These are phyloP conservation scores for Lepiota brunneoincarnata DNA, from an alignment of 768 basidiomycete genomes.

Conservation along the genomic window DNA sequence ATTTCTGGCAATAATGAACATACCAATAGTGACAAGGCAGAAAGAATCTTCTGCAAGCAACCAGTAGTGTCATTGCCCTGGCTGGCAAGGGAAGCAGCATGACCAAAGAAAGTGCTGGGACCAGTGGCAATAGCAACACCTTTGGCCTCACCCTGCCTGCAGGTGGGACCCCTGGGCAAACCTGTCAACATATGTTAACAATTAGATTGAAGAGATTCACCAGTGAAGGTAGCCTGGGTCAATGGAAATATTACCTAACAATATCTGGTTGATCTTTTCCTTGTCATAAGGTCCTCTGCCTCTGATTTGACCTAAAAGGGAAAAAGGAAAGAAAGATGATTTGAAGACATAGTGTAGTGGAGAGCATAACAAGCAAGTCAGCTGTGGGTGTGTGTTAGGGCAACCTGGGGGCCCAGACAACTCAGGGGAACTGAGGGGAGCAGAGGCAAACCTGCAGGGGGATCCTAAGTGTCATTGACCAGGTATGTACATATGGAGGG, in stretches of 20 bases:
- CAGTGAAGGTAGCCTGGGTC: slow-evolving; percentile 98
- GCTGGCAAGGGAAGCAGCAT: slow-evolving; percentile 95
- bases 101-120: slow-evolving; percentile 98
- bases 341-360: neutral
- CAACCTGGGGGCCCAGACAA: too few relatives aligned
- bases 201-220: slow-evolving; percentile 92
- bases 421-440: too few relatives aligned
- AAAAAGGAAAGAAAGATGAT: neutral
- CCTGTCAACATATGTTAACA: neutral
- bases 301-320: slow-evolving; percentile 73
- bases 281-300: slow-evolving; percentile 96
- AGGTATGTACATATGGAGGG: too few relatives aligned
- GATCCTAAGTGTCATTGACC: too few relatives aligned
- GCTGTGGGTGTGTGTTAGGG: slow-evolving; percentile 78
- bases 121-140: slow-evolving; percentile 98
- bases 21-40: slow-evolving; percentile 95
- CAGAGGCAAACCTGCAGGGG: too few relatives aligned
- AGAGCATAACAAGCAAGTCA: slow-evolving; percentile 13
- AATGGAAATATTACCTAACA: slow-evolving; percentile 95
- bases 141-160: slow-evolving; percentile 98
- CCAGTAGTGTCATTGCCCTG: slow-evolving; percentile 97
- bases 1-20: slow-evolving; percentile 94
- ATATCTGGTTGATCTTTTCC: slow-evolving; percentile 98
- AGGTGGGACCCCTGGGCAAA: slow-evolving; percentile 81
- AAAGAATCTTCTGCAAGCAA: slow-evolving; percentile 99